Evolutionary conservation across 2,329 filamentous ascomycete species (phyloP).

Genomic region (Curvularia lunata): DNA sequence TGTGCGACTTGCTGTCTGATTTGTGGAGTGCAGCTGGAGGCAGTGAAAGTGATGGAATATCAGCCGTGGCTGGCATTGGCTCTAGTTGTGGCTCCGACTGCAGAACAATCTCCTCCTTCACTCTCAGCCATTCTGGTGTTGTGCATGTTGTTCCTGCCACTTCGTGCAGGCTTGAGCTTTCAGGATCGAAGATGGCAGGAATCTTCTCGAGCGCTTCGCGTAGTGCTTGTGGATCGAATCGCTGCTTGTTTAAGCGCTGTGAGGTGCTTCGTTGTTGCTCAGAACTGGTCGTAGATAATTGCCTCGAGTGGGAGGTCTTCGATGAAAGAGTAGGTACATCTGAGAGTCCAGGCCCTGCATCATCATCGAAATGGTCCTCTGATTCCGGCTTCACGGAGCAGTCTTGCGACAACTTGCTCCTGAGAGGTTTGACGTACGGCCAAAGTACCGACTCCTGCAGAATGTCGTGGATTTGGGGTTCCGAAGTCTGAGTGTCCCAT

Average conservation of each 20-base stretch:
- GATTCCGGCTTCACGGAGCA: slow-evolving; percentile 29
- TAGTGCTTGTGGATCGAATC: slow-evolving; percentile 22
- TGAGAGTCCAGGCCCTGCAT: slow-evolving; percentile 23
- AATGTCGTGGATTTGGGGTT: slow-evolving; percentile 34
- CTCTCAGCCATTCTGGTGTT: slow-evolving; percentile 19
- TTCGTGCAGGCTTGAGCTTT: slow-evolving; percentile 5
- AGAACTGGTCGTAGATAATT: slow-evolving; percentile 28
- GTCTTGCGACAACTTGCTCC: slow-evolving; percentile 24
- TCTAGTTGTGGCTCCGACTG: slow-evolving; percentile 23
- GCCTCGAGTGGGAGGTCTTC: slow-evolving; percentile 29
- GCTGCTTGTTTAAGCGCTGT: slow-evolving; percentile 28
- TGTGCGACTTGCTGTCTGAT: background rate
- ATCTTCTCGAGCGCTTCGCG: slow-evolving; percentile 22
- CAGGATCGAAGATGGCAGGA: slow-evolving; percentile 12
- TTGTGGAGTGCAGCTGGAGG: background rate
- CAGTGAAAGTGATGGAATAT: background rate
- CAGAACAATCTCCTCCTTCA: slow-evolving; percentile 20
- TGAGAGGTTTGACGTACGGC: slow-evolving; percentile 40
- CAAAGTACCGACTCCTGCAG: slow-evolving; percentile 43
- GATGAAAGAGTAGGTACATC: slow-evolving; percentile 27
- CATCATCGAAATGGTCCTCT: slow-evolving; percentile 28
- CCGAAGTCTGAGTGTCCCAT: slow-evolving; percentile 34
- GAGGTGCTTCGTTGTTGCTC: slow-evolving; percentile 40
- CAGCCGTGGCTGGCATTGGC: slow-evolving; percentile 33
- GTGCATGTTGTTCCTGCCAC: background rate